Conservation (phyloP, 352 stramenopile species). For the Elongisporangium prolatum region DNA sequence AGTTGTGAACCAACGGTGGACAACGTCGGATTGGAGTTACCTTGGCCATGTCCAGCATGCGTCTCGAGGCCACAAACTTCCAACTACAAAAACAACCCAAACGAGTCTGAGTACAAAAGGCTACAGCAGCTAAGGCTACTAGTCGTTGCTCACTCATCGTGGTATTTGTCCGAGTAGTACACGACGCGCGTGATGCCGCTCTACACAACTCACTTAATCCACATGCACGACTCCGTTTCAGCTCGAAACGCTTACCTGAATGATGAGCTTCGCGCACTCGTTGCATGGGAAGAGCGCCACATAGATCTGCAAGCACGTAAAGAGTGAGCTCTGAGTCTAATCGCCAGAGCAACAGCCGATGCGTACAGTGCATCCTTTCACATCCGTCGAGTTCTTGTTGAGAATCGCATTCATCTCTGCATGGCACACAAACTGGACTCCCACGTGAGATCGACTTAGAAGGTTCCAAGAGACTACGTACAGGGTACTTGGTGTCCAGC, state of each 20-base stretch:
- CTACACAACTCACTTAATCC: conserved; percentile 24
- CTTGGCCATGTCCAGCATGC: conserved; percentile 85
- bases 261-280: conserved; percentile 99
- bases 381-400: conserved; percentile 96
- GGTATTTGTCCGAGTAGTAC: conserved; percentile 96
- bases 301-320: conserved; percentile 82
- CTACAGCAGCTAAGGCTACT: background rate
- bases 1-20: background rate
- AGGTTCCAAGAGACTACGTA: conserved; percentile 13
- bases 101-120: background rate
- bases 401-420: conserved; percentile 99
- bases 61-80: conserved; percentile 84
- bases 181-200: conserved; percentile 94
- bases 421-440: conserved; percentile 94
- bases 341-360: background rate
- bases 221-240: background rate
- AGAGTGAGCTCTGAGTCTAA: background rate
- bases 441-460: background rate
- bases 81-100: conserved; percentile 29
- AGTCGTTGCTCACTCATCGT: conserved; percentile 57
- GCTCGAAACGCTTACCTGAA: conserved; percentile 86
- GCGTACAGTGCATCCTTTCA: conserved; percentile 87
- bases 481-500: conserved; percentile 95
- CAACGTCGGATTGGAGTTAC: conserved; percentile 10
- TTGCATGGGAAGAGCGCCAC: conserved; percentile 98